Conservation (phyloP, 202 grass and related monocot species). For the Carex sylvatica region DNA sequence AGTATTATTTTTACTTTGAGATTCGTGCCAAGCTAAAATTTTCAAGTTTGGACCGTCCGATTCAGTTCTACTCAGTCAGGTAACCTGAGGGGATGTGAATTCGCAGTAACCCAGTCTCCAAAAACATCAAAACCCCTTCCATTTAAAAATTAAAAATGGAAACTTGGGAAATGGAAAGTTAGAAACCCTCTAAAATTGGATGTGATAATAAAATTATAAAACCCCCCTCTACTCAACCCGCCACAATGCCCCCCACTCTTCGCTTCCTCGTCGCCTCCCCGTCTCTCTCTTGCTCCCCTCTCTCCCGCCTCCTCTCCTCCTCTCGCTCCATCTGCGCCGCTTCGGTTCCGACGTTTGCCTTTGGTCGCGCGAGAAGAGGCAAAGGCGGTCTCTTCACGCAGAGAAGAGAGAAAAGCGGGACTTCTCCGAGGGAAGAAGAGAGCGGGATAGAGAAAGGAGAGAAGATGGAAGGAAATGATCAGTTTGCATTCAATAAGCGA, state of each 20-base stretch:
- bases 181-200: not conserved
- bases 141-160: not conserved
- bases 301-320: not conserved
- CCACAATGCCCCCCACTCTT: conserved; percentile 12
- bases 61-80: too few species aligned
- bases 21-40: too few species aligned
- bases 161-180: not conserved
- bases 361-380: not conserved
- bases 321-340: not conserved
- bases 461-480: conserved; percentile 28
- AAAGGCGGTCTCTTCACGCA: conserved; percentile 20
- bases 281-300: conserved; percentile 1
- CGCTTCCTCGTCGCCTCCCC: not conserved
- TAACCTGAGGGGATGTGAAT: too few species aligned
- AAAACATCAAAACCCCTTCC: not conserved
- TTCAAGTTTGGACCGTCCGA: too few species aligned
- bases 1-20: too few species aligned
- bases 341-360: not conserved
- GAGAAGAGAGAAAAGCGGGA: conserved; percentile 33
- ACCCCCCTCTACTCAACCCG: not conserved
- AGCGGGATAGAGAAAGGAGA: conserved; percentile 29
- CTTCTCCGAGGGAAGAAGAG: conserved; percentile 38
- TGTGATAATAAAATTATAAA: not conserved
- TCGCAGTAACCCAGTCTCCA: not conserved
- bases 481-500: conserved; percentile 53